phyloP scores from a whole-genome alignment of 768 basidiomycete species.

The Pluteus cervinus region DNA sequence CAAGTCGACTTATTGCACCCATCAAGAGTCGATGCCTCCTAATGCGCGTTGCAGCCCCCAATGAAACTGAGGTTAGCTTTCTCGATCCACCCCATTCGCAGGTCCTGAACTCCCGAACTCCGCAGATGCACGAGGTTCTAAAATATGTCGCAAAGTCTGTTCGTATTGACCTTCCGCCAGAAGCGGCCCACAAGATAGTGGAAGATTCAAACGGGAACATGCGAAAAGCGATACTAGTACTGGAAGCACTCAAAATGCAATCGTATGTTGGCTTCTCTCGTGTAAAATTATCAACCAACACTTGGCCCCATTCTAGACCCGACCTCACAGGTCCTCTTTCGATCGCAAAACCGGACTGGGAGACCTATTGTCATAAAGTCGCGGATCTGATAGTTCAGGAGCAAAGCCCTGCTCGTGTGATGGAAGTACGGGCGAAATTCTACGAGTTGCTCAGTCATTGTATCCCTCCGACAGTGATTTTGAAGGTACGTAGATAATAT shows the following conservation, averaged over 20 bases:
- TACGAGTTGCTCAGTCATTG: constrained; percentile 97
- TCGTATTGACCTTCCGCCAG: constrained; percentile 73
- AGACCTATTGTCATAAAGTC: constrained; percentile 90
- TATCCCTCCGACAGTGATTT: constrained; percentile 86
- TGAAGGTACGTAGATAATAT: constrained; percentile 55
- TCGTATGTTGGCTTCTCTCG: constrained; percentile 45
- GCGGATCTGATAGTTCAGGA: constrained; percentile 86
- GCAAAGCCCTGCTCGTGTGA: constrained; percentile 82
- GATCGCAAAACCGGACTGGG: constrained; percentile 99
- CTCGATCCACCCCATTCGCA: constrained; percentile 6
- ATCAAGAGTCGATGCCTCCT: constrained; percentile 94
- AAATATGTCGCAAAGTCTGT: constrained; percentile 75
- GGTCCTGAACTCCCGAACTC: too few relatives aligned
- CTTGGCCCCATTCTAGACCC: constrained; percentile 42
- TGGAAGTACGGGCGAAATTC: constrained; percentile 89
- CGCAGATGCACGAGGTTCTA: constrained; percentile 77
- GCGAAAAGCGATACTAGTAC: constrained; percentile 88
- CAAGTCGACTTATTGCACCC: constrained; percentile 91
- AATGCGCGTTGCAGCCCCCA: constrained; percentile 89
- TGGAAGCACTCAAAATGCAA: constrained; percentile 97
- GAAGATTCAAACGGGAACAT: constrained; percentile 84
- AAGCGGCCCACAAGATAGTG: constrained; percentile 70
- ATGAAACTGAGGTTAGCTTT: constrained; percentile 55
- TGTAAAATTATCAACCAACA: background rate
- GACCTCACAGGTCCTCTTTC: constrained; percentile 72